Conservation (phyloP, 164 flowering plant genomes). For the Saururus chinensis region DNA sequence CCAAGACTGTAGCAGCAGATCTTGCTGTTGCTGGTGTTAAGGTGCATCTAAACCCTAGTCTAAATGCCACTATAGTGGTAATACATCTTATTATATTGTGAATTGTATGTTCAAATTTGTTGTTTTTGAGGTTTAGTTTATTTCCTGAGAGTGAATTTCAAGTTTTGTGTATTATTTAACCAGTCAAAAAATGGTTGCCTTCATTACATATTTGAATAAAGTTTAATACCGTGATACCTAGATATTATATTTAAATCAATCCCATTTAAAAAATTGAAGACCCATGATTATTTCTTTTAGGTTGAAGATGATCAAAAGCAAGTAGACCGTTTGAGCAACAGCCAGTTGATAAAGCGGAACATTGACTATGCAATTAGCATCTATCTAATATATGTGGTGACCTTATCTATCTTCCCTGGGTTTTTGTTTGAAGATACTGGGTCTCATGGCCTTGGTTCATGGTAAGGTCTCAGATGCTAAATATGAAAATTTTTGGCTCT, state of each 20-base stretch:
- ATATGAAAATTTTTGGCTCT: background rate
- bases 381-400: conserved; percentile 51
- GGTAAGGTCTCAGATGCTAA: conserved; percentile 27
- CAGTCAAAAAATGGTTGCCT: background rate
- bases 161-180: no score
- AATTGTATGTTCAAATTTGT: no score
- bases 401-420: conserved; percentile 75
- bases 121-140: background rate
- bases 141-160: no score
- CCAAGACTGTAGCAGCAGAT: conserved; percentile 69
- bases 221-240: background rate
- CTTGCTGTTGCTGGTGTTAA: conserved; percentile 67
- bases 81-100: background rate
- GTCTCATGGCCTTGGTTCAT: conserved; percentile 52
- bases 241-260: background rate
- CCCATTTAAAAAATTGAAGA: background rate
- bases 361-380: conserved; percentile 47
- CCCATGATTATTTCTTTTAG: conserved; percentile 18
- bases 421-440: conserved; percentile 79
- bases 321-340: conserved; percentile 40
- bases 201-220: background rate
- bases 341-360: conserved; percentile 42
- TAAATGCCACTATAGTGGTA: background rate
- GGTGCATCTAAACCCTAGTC: conserved; percentile 3
- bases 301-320: conserved; percentile 26